Evolutionary conservation across 345 rosid genomes (phyloP), one percentile per base, ranked within the genome.

Genomic region (Trapa incisa): DNA sequence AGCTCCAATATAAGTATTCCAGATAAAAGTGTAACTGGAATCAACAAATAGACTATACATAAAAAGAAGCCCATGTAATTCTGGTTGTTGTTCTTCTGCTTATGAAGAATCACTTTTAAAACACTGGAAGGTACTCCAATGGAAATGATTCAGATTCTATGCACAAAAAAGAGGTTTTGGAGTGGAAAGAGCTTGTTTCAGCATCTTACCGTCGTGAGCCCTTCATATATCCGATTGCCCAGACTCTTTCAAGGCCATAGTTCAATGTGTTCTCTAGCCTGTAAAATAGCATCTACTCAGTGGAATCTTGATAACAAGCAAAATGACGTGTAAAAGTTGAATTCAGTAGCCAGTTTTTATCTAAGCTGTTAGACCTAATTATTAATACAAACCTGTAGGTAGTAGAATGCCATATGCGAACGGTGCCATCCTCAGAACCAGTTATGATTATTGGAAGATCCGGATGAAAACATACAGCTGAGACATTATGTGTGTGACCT

Each of bases 181-280:
- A 58, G 15, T 8, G 37, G 11, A 35, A 12, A 58, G 5, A 35
- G 38, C 3, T 32, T 58, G 37, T 35, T 14, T n/a, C 70, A 38
- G 48, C 63, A 14, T 29, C 67, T 67, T 74, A 94, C 99, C 99
- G 83, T 57, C 96, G 91, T 65, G 99, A 94, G 72, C 96, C 73
- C 77, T 83, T 94, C 79, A 89, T 79, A 67, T 85, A 86, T 54
- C 97, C 99, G 38, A 91, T 73, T 37, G 97, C 91, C 99, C 99
- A 91, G 70, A 94, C 99, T 79, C 99, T 85, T 81, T 94, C 99
- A 61, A 94, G 93, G 54, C 96, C 96, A 71, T 94, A 94, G 76
- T 94, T 94, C 74, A 87, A 75, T 56, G 91, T 89, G 69, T 87
- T 84, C 80, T 89, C 96, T 56, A 85, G 96, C 87, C 99, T 94